These are phyloP conservation scores for Cystobasidium onofrii DNA, from an alignment of 768 basidiomycete species.

Conservation along the genomic window DNA sequence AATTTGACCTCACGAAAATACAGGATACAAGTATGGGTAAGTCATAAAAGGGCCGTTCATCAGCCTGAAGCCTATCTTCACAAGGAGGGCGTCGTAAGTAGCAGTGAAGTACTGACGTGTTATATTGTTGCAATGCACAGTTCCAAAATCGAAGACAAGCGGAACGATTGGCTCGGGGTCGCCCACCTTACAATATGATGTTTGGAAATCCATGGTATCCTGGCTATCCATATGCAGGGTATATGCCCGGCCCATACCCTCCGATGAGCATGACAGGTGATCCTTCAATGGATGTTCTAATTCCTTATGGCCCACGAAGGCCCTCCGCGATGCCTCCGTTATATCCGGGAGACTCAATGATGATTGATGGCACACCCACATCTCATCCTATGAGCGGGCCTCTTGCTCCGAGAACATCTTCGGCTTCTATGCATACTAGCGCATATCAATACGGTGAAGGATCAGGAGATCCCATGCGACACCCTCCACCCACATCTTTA, in stretches of 20 bases:
- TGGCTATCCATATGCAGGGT: background rate
- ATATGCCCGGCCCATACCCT: background rate
- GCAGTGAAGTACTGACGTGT: background rate
- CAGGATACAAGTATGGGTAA: conserved; percentile 30
- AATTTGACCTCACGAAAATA: background rate
- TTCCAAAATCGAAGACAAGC: conserved; percentile 28
- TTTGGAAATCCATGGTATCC: background rate
- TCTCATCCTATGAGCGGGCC: background rate
- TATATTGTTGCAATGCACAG: background rate
- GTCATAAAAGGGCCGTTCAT: background rate
- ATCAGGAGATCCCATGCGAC: background rate
- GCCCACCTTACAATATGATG: conserved; percentile 1
- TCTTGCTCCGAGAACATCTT: background rate
- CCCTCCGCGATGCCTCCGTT: background rate
- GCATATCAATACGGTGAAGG: background rate
- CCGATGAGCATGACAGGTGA: background rate
- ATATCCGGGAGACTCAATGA: background rate
- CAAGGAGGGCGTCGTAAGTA: background rate
- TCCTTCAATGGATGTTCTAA: background rate
- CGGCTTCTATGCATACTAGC: background rate
- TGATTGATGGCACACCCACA: background rate
- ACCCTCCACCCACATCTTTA: background rate
- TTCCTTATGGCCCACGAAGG: background rate
- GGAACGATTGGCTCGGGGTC: conserved; percentile 13
- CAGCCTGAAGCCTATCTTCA: too few species aligned